These are phyloP conservation scores for Tulasnella sp. DNA, from an alignment of 768 basidiomycete genomes.

Conservation along the genomic window DNA sequence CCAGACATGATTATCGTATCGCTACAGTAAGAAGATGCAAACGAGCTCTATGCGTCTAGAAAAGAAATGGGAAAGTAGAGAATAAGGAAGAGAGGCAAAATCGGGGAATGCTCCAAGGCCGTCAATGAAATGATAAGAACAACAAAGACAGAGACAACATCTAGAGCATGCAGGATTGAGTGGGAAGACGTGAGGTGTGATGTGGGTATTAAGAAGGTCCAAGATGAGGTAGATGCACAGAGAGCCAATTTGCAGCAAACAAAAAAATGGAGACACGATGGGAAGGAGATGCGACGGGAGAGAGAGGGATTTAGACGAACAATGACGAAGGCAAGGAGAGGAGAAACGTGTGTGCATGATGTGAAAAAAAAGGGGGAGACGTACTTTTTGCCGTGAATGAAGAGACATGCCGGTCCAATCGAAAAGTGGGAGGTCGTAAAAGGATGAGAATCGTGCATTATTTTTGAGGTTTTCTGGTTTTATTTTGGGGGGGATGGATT, in stretches of 20 bases:
- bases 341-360: neutral
- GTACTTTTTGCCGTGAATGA: neutral
- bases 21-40: slow-evolving; percentile 6
- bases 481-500: neutral
- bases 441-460: no score
- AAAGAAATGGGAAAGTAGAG: neutral
- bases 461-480: neutral
- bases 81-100: neutral
- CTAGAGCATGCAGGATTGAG: neutral
- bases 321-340: neutral
- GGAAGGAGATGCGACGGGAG: neutral
- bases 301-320: neutral
- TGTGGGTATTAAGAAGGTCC: neutral
- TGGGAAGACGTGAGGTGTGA: neutral
- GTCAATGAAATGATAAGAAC: slow-evolving; percentile 3
- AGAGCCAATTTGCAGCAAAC: neutral
- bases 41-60: slow-evolving; percentile 1
- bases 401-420: neutral
- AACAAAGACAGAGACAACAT: slow-evolving; percentile 3
- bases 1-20: neutral
- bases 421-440: neutral
- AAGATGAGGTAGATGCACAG: slow-evolving; percentile 14
- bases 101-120: neutral
- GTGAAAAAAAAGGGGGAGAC: neutral
- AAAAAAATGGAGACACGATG: slow-evolving; percentile 10